A percentile compares a stretch with the other conserved stretches of the same genome.
phyloP scores from a whole-genome alignment of 805 yeast genomes.

The Teunomyces tritomae region DNA sequence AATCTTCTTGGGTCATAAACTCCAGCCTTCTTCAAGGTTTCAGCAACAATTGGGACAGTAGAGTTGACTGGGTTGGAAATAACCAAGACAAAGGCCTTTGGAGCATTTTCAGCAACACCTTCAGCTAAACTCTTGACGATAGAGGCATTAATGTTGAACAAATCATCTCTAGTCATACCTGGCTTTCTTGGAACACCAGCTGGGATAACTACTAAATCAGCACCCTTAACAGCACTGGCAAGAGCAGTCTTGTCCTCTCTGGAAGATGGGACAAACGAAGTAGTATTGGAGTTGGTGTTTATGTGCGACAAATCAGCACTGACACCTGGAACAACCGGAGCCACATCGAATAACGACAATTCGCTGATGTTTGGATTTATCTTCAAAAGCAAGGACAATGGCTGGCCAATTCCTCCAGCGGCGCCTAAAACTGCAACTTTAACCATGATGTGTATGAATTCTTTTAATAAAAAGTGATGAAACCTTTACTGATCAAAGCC shows the following conservation, averaged over 20 bases:
- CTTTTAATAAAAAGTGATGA: neutral
- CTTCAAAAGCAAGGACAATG: conserved; percentile 77
- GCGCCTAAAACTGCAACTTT: conserved; percentile 90
- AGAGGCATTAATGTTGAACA: conserved; percentile 79
- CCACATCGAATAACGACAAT: conserved; percentile 81
- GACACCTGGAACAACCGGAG: conserved; percentile 73
- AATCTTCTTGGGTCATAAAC: conserved; percentile 69
- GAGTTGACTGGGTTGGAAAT: conserved; percentile 95
- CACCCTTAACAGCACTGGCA: conserved; percentile 42
- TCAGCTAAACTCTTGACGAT: conserved; percentile 73
- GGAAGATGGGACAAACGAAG: conserved; percentile 59
- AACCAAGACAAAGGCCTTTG: conserved; percentile 73
- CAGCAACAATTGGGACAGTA: conserved; percentile 85
- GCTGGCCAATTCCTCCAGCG: conserved; percentile 95
- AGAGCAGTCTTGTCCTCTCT: conserved; percentile 47
- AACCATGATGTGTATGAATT: conserved; percentile 27
- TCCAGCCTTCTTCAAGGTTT: conserved; percentile 65
- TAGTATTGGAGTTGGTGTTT: conserved; percentile 60
- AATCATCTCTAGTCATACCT: conserved; percentile 90
- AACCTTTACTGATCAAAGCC: neutral
- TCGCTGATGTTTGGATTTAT: conserved; percentile 60
- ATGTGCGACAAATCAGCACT: conserved; percentile 87
- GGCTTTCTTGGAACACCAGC: conserved; percentile 95
- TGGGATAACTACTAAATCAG: conserved; percentile 59
- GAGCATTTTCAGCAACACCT: conserved; percentile 70